Evolutionary conservation across 2,329 filamentous ascomycete species (phyloP), one percentile per base, ranked within the genome.

Genomic region (Alternaria gaisen): DNA sequence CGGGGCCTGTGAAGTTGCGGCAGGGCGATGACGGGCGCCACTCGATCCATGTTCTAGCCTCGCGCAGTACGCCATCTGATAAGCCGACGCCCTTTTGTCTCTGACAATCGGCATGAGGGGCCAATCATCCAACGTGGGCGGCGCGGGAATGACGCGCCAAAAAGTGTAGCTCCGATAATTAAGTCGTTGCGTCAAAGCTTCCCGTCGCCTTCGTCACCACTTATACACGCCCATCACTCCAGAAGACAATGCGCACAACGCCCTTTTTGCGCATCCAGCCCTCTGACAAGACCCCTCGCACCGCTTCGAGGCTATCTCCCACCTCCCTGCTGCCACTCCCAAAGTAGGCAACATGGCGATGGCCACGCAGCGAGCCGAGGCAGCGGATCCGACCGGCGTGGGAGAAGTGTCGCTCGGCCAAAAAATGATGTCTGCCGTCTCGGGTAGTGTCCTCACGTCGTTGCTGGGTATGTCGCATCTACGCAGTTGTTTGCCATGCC

Each of bases 341-440:
- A 46, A 32, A 50, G 52, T 38, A 56, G 42, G 75, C 56, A 52
- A 59, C 42, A 78, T 77, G 75, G 70, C 76, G 26, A 64, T 71
- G 53, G 70, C 68, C 60, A 71, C 72, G 11, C 69, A 69, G 56
- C 58, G 66, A 64, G 77, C 78, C 58, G 79, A 80, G 56, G 80
- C 83, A 40, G 81, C 77, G 52, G 79, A 79, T 54, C 79, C 82
- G 50, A 62, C 60, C 36, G 50, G 61, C 22, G 80, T 84, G 26
- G 80, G 85, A 26, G 89, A 94, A 63, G 92, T 96, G 66, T 93
- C 94, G 5, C 86, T 93, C 22, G 80, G 86, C 12, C 94, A 98
- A 82, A 95, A 94, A 83, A 99, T 99, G 95, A 79, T 97, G 56
- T 97, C 94, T 58, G 95, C 95, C 51, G 92, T 94, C 67, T 90